Evolutionary conservation across 306 rosid species (phyloP).

Genomic region (Medicago ruthenica): DNA sequence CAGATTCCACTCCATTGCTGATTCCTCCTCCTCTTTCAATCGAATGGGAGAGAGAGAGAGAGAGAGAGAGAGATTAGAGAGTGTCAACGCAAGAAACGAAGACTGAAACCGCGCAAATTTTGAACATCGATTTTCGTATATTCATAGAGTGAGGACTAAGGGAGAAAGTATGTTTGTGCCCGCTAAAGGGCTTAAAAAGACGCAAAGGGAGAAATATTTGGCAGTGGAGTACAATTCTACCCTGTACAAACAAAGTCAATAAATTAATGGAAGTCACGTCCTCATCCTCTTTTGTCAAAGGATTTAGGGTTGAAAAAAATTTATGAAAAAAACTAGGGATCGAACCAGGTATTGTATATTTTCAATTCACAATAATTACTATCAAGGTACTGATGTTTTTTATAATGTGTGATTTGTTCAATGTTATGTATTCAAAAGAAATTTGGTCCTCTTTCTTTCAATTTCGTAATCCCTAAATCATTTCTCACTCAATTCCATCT

Average conservation of each 20-base stretch:
- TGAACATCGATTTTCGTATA: neutral
- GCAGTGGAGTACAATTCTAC: neutral
- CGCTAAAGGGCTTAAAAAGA: neutral
- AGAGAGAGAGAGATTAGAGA: neutral
- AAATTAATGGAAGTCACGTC: neutral
- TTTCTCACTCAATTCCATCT: too few relatives aligned
- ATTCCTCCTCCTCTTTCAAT: neutral
- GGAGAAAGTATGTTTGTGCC: neutral
- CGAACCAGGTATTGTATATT: too few relatives aligned
- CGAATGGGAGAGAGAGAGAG: neutral
- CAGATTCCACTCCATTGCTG: conserved; percentile 47
- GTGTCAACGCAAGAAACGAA: neutral
- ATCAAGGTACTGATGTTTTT: too few relatives aligned
- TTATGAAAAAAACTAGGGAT: too few relatives aligned
- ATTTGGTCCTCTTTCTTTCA: too few relatives aligned
- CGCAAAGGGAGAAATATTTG: neutral
- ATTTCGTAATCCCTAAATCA: too few relatives aligned
- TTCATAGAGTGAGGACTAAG: too few relatives aligned
- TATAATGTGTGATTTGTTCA: too few relatives aligned
- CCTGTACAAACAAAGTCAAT: neutral
- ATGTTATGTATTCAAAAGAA: too few relatives aligned
- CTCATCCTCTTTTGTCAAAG: neutral
- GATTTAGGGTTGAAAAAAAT: too few relatives aligned
- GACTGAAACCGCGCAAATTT: neutral
- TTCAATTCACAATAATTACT: too few relatives aligned